Evolutionary conservation across 441 rosid genomes (phyloP).

Genomic region (Euphorbia corollata): DNA sequence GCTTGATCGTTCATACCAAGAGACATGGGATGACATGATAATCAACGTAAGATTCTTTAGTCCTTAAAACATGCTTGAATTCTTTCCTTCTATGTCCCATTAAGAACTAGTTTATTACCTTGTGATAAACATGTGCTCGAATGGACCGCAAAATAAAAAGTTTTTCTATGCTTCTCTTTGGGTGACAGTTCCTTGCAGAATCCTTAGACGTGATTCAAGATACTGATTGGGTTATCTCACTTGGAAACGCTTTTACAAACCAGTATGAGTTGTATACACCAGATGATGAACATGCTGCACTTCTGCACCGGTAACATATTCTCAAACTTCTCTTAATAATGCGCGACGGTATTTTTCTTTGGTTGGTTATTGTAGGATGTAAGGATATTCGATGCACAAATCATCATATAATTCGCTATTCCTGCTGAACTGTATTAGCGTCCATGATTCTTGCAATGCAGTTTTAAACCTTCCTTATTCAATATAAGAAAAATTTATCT

Average conservation of each 20-base stretch:
- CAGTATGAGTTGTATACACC: constrained; percentile 74
- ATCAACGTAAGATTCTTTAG: constrained; percentile 54
- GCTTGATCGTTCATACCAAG: constrained; percentile 87
- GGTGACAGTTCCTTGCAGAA: constrained; percentile 87
- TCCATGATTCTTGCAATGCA: background rate
- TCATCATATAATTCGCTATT: constrained; percentile 1
- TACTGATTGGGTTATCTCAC: constrained; percentile 74
- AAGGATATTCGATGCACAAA: background rate
- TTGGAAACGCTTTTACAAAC: constrained; percentile 78
- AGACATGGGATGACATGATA: constrained; percentile 99
- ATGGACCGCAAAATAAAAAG: background rate
- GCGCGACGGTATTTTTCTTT: background rate
- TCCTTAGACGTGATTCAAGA: constrained; percentile 95
- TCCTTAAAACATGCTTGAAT: constrained; percentile 13
- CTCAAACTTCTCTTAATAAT: constrained; percentile 22
- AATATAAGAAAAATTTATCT: background rate
- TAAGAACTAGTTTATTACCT: constrained; percentile 10
- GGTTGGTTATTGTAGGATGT: background rate
- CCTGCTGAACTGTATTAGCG: background rate
- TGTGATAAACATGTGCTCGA: background rate
- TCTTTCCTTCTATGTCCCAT: background rate
- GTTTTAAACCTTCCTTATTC: background rate
- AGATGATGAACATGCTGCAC: constrained; percentile 86
- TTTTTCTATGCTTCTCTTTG: constrained; percentile 15
- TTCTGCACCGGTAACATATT: constrained; percentile 73